phyloP scores from a whole-genome alignment of 1,139 yeast genomes.

The Wickerhamiella infanticola region DNA sequence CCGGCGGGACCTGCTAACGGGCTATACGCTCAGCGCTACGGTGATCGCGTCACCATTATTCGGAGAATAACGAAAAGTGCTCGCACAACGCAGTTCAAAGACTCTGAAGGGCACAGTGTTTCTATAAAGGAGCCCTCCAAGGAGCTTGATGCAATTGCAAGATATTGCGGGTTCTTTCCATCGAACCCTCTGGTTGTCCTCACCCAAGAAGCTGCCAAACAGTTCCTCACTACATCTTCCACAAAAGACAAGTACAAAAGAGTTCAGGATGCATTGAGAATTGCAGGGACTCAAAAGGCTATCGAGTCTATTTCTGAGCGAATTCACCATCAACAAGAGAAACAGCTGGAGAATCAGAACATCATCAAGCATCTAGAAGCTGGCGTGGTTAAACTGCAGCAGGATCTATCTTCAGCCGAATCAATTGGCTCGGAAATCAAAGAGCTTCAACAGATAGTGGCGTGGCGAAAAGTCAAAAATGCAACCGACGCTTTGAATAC shows the following conservation, averaged over 20 bases:
- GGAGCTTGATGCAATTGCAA: conserved; percentile 52
- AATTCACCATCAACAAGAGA: neutral
- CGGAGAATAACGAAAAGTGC: conserved; percentile 35
- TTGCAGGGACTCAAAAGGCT: neutral
- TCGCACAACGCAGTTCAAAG: conserved; percentile 38
- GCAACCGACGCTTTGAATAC: too few species aligned
- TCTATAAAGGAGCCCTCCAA: conserved; percentile 38
- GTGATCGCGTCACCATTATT: conserved; percentile 53
- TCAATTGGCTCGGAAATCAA: neutral
- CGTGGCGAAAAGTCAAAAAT: neutral
- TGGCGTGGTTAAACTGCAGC: too few species aligned
- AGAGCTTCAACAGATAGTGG: neutral
- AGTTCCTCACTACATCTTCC: conserved; percentile 63
- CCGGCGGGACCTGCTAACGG: conserved; percentile 50
- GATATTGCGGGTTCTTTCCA: conserved; percentile 59
- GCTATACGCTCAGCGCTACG: conserved; percentile 40
- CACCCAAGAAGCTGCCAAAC: conserved; percentile 88
- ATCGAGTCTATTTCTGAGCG: neutral
- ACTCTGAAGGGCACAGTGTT: conserved; percentile 36
- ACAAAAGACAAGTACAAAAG: conserved; percentile 55
- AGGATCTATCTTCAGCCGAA: too few species aligned
- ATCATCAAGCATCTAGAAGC: too few species aligned
- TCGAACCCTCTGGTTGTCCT: conserved; percentile 88
- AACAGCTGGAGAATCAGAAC: too few species aligned
- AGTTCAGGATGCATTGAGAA: conserved; percentile 15